Evolutionary conservation across 495 filamentous ascomycete species (phyloP), one percentile per base, ranked within the genome.

Genomic region (Pseudoneurospora amorphoporcata): DNA sequence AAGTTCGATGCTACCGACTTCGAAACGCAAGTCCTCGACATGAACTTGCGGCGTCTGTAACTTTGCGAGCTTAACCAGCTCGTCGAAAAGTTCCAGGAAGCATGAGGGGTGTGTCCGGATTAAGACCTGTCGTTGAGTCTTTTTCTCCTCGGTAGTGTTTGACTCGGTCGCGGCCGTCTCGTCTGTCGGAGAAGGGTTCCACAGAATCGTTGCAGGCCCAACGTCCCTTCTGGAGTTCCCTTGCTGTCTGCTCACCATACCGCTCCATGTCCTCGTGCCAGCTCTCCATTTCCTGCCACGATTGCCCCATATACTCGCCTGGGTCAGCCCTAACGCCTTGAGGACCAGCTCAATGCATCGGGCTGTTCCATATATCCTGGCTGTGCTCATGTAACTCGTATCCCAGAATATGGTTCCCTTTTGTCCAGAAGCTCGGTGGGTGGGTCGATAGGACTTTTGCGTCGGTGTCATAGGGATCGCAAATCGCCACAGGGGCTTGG

Each of bases 1-100:
- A 70, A 98, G 83, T 74, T 97, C 92, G 69, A 98, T 95, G 78
- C 94, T 97, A 61, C 95, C 95, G 79, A 99, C 91, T 75, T 98
- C 94, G 77, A 93, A 98, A 3, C 95, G 88, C 16, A 99, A 79
- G 77, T 99, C 95, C 78, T 97, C 93, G n/a, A 97, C 78, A 71
- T 88, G 89, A 29, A 95, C 88, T 10, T 83, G 84, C 5, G 93
- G 92, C 39, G 87, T 89, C 77, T 94, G 91, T 68, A 86, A 83
- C 77, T 93, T 94, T 12, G 88, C 86, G 8, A 91, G 77, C 41
- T 84, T 86, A 45, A 94, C 77, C n/a, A 97, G 75, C 75, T 92
- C 88, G 32, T 91, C 88, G 90, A 95, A 98, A 0, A 92, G 75
- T 75, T 97, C 92, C 19, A 92, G 81, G 80, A 98, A 99, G 35